These are phyloP conservation scores for Pholiota conissans DNA, from an alignment of 768 basidiomycete species.

Conservation along the genomic window DNA sequence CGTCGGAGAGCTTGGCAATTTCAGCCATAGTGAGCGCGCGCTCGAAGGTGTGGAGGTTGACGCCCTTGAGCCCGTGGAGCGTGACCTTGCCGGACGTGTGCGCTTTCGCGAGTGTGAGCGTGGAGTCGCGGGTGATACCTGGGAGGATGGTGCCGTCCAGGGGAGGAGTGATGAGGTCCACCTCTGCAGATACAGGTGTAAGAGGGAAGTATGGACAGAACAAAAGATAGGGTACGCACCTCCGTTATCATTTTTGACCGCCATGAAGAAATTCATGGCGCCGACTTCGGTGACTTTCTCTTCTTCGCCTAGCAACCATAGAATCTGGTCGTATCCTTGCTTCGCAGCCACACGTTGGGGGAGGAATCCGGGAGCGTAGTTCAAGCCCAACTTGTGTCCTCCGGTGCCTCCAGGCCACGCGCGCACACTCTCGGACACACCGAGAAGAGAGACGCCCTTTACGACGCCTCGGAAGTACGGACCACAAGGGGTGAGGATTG, in stretches of 20 bases:
- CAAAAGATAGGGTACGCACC: constrained; percentile 32
- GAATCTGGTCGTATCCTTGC: constrained; percentile 72
- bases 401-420: constrained; percentile 71
- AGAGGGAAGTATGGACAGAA: background rate
- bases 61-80: constrained; percentile 39
- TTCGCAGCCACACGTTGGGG: constrained; percentile 67
- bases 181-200: constrained; percentile 32
- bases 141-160: constrained; percentile 88
- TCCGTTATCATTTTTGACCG: constrained; percentile 58
- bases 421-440: constrained; percentile 39
- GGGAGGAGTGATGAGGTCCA: constrained; percentile 81
- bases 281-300: constrained; percentile 58
- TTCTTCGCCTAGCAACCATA: constrained; percentile 73
- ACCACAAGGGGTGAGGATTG: constrained; percentile 70
- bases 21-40: constrained; percentile 60
- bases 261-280: constrained; percentile 82
- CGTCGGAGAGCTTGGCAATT: constrained; percentile 41
- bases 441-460: constrained; percentile 49
- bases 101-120: constrained; percentile 60
- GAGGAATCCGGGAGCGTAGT: constrained; percentile 61
- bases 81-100: constrained; percentile 49
- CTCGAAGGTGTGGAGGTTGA: constrained; percentile 51
- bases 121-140: constrained; percentile 85
- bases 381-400: constrained; percentile 72
- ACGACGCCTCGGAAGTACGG: constrained; percentile 75